Evolutionary conservation across 176 grass and related monocot genomes (phyloP).

Genomic region (Rhipidocladum racemiflorum): DNA sequence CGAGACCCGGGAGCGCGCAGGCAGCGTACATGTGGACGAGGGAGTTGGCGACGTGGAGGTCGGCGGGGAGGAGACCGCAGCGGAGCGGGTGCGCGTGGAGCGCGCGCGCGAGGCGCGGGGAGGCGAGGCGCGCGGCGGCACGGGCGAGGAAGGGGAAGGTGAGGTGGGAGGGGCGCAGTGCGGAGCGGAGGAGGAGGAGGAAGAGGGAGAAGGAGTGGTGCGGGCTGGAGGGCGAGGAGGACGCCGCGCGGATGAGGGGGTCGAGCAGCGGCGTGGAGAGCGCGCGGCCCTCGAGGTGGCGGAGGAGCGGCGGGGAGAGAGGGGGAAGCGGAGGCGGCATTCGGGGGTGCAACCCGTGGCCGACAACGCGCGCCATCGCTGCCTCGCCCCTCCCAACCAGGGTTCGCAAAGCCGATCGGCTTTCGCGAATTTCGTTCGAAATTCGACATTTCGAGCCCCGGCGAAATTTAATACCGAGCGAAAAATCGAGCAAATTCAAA

Average conservation of each 20-base stretch:
- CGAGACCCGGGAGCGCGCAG: constrained; percentile 29
- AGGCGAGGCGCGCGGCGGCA: constrained; percentile 33
- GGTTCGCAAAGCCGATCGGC: too few species aligned
- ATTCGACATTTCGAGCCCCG: too few species aligned
- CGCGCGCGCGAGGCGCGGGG: constrained; percentile 10
- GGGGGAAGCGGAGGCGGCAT: neutral
- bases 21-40: constrained; percentile 47
- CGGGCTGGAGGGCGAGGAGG: constrained; percentile 37
- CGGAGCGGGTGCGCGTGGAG: constrained; percentile 50
- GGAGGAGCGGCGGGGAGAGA: constrained; percentile 9
- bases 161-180: constrained; percentile 42
- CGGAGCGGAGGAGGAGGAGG: constrained; percentile 49
- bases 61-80: constrained; percentile 34
- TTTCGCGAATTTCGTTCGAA: too few species aligned
- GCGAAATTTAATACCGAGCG: too few species aligned
- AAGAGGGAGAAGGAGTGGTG: constrained; percentile 44
- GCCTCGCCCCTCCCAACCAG: too few species aligned
- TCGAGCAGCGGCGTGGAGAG: constrained; percentile 39
- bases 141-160: constrained; percentile 49
- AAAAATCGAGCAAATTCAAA: too few species aligned
- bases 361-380: too few species aligned
- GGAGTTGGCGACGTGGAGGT: constrained; percentile 49
- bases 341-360: too few species aligned
- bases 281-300: constrained; percentile 11
- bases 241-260: constrained; percentile 32